These are phyloP conservation scores for Hypomyces rosellus DNA, from an alignment of 2,329 filamentous ascomycete genomes.

Conservation along the genomic window DNA sequence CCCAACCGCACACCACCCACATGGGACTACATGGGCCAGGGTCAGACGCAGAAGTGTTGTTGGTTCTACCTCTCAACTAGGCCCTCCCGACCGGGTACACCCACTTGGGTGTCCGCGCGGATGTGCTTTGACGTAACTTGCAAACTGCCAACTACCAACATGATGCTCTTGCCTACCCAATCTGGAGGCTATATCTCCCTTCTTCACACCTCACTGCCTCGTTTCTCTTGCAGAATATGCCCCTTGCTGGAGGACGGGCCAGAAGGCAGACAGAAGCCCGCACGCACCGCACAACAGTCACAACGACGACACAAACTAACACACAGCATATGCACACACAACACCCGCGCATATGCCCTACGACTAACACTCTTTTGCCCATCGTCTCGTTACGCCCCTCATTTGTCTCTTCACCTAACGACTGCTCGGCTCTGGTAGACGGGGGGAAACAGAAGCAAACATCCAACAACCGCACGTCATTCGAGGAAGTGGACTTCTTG, in stretches of 20 bases:
- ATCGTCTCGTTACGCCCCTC: constrained; percentile 2
- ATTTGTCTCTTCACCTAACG: constrained; percentile 1
- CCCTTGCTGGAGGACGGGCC: constrained; percentile 11
- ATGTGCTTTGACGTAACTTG: constrained; percentile 25
- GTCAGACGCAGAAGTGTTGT: constrained; percentile 10
- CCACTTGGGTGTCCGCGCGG: constrained; percentile 11
- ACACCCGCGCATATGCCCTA: constrained; percentile 7
- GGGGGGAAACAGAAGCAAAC: constrained; percentile 9
- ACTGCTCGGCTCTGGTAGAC: constrained; percentile 6
- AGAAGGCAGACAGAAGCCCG: constrained; percentile 12
- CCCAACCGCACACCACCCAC: constrained; percentile 5
- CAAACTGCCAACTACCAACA: constrained; percentile 11
- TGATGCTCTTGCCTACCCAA: constrained; percentile 17
- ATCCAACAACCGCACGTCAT: constrained; percentile 14
- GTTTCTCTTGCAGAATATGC: constrained; percentile 6
- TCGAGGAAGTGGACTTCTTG: constrained; percentile 12
- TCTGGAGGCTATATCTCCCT: constrained; percentile 22
- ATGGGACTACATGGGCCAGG: constrained; percentile 10
- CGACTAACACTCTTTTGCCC: constrained; percentile 9
- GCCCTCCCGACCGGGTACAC: constrained; percentile 10
- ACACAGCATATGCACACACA: constrained; percentile 6
- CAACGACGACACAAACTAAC: constrained; percentile 9
- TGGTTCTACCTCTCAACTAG: constrained; percentile 7
- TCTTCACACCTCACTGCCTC: constrained; percentile 15
- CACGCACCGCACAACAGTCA: constrained; percentile 9